Base-by-base conservation (phyloP, 108 stramenopile genomes). In the Cyclotella atomus region DNA sequence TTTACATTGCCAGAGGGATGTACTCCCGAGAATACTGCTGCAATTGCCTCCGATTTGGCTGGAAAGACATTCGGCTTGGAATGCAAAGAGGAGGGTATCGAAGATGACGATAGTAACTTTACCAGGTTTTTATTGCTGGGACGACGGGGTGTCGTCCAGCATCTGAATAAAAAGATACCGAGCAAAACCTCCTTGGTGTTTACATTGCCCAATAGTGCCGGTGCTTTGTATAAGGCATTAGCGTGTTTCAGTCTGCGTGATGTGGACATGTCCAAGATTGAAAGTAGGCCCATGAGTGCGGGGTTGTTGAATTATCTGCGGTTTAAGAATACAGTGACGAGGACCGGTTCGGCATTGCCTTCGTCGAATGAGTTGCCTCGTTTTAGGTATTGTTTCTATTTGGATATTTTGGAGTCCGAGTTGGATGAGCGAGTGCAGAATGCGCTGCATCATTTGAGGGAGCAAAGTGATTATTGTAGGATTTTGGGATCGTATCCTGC, bases 101-200 rank as follows among this genome's bases (percentile, higher is more conserved):
- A 99, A 76, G 98, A 99, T 78, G 95, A 99, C 73, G 95, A 97
- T 68, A 85, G 86, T 55, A 98, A 99, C 80, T 99, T 98, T 79
- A 99, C 98, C 4, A 90, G 98, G 33, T 99, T 99, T 81, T 77
- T 98, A 33, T 71, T 99, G 25, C 70, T 99, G 65, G 92, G 86
- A 14, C 79, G 96, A 12, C 79, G 85, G 62, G 92, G 91, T 15
- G 94, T 95, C 24, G 43, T 69, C 9, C 83, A 85, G 70, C 76
- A 87, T 59, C 66, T 93, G 25, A 87, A 65, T 19, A 90, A 91
- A 56, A 88, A 90, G 32, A 90, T 87, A 7, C 93, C 92, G 0
- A 43, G 88, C 36, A 94, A 98, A 74, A 99, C 97, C 9, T 92
- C 92, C 24, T 67, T 99, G 63, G 96, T 98, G 35, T 99, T 99